Evolutionary conservation across 139 green algal genomes (phyloP), one percentile per base, ranked within the genome.

Genomic region (Coccomyxa sp.): DNA sequence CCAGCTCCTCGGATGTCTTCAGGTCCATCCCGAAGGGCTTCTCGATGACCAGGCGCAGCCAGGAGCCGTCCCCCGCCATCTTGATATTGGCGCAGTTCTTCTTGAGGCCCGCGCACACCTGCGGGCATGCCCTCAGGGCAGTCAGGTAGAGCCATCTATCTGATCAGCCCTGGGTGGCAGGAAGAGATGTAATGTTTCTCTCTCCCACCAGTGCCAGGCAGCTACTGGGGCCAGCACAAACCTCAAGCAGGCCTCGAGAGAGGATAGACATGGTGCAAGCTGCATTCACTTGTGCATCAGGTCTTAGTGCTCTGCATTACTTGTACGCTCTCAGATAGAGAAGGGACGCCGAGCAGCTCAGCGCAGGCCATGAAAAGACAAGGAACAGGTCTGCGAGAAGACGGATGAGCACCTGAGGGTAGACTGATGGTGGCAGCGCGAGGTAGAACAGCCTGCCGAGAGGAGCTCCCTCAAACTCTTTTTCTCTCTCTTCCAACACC

Each of bases 21-120:
- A 97, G 84, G 88, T 99, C 95, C 18, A 82, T 86, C 36, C 94
- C 94, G 85, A 98, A 98, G 0, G 92, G 92, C 85, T 97, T 97
- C 83, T 97, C 93, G 37, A 97, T 84, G 55, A 97, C 90, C 27
- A 94, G 77, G 7, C 90, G 85, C 68, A 91, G 54, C 86, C 87
- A 96, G 44, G 55, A 92, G 72, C 75, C 58, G 8, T 81, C 29
- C n/a, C 39, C 22, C 27, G 34, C 34, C 1, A 39, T 36, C n/a
- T 64, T 64, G 10, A 86, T 39, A 8, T 78, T 24, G 34, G 74
- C 37, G 80, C 82, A 88, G 41, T 86, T 70, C 7, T 81, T 69
- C 68, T 82, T 79, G 36, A 89, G 39, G 12, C 85, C 82, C 36
- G 71, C 78, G 31, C 78, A 83, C 0, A 82, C 73, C 81, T 79